phyloP scores from a whole-genome alignment of 164 flowering plant genomes.

The Litsea cubeba region DNA sequence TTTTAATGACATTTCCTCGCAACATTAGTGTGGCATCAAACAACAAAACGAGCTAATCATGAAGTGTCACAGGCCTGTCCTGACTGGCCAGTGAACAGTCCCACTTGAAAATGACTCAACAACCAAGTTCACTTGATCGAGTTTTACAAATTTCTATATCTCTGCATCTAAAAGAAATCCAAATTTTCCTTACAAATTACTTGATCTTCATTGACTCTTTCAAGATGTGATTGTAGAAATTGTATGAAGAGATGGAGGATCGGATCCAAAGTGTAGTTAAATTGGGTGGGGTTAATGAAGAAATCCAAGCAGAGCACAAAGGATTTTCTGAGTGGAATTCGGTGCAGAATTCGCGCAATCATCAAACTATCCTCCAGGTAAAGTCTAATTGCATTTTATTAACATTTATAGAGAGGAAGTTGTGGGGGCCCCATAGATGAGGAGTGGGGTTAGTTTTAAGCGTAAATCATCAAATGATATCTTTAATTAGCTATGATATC shows the following conservation, averaged over 20 bases:
- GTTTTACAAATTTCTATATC: neutral
- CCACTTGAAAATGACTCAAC: neutral
- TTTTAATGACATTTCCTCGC: too few relatives aligned
- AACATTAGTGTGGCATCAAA: too few relatives aligned
- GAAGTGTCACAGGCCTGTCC: too few relatives aligned
- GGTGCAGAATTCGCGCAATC: constrained; percentile 36
- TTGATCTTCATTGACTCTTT: too few relatives aligned
- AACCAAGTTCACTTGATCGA: neutral
- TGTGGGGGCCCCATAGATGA: neutral
- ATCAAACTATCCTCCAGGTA: constrained; percentile 68
- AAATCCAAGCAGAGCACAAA: constrained; percentile 24
- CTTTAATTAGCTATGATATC: neutral
- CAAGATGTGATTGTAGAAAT: constrained; percentile 23
- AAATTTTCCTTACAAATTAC: too few relatives aligned
- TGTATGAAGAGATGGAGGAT: constrained; percentile 49
- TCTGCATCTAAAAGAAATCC: too few relatives aligned
- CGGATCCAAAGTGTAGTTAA: constrained; percentile 42
- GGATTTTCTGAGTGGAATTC: constrained; percentile 58
- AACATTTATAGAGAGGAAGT: neutral
- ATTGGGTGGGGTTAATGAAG: constrained; percentile 39
- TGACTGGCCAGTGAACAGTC: neutral
- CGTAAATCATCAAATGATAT: neutral
- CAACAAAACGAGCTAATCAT: too few relatives aligned
- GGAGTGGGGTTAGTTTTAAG: neutral
- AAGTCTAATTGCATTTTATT: neutral